A percentile compares a stretch with the other conserved stretches of the same genome.
These are phyloP conservation scores for Athelia psychrophila DNA, from an alignment of 1,284 basidiomycete species.

Conservation along the genomic window DNA sequence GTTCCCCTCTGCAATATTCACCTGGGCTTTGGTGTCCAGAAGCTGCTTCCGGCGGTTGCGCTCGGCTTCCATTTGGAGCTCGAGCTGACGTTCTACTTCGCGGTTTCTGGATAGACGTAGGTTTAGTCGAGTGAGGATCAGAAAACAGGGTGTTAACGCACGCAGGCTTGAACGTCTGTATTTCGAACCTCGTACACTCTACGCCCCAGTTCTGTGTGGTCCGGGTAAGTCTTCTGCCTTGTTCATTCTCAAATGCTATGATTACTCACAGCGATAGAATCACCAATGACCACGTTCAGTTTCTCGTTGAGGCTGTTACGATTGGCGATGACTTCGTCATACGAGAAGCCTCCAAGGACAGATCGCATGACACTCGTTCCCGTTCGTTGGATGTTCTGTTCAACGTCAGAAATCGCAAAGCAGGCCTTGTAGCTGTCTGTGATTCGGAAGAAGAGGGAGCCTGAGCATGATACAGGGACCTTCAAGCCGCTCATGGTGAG, in stretches of 20 bases:
- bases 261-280: constrained; percentile 35
- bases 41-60: constrained; percentile 50
- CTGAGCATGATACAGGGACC: constrained; percentile 46
- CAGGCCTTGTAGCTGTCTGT: constrained; percentile 49
- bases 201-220: constrained; percentile 47
- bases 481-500: constrained; percentile 7
- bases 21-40: constrained; percentile 50
- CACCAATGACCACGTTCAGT: constrained; percentile 45
- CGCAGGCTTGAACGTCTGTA: constrained; percentile 50
- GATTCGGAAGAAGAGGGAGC: constrained; percentile 49
- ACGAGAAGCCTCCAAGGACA: constrained; percentile 46
- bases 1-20: constrained; percentile 53
- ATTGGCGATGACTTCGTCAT: constrained; percentile 47
- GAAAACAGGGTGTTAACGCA: neutral
- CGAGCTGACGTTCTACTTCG: constrained; percentile 52
- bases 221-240: neutral
- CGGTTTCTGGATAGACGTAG: constrained; percentile 28
- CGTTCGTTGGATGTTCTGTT: constrained; percentile 46
- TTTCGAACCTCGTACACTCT: constrained; percentile 50
- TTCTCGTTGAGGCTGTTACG: constrained; percentile 48
- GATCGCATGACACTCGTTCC: constrained; percentile 50
- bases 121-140: neutral
- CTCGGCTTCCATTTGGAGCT: constrained; percentile 56
- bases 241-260: constrained; percentile 5
- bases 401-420: constrained; percentile 44